Evolutionary conservation across 768 basidiomycete species (phyloP).

Genomic region (Astraeus odoratus): DNA sequence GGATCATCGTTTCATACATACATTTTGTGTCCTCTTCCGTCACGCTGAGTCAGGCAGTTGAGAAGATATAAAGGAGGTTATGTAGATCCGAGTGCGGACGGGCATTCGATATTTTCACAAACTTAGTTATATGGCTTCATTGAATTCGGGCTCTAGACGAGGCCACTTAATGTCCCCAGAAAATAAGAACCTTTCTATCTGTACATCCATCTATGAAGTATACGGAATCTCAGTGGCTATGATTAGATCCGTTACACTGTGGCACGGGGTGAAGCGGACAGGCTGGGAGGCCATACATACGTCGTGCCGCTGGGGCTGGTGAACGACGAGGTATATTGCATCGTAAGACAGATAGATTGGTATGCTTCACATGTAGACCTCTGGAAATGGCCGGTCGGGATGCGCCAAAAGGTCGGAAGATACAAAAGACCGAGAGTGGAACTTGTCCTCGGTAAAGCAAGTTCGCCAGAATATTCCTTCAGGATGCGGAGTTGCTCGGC

Average conservation of each 20-base stretch:
- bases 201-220: neutral
- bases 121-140: neutral
- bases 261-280: neutral
- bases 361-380: too few relatives aligned
- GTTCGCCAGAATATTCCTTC: conserved; percentile 4
- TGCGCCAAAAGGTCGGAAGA: too few relatives aligned
- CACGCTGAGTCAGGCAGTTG: neutral
- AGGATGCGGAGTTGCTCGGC: conserved; percentile 2
- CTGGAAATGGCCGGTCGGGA: too few relatives aligned
- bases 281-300: too few relatives aligned
- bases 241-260: neutral
- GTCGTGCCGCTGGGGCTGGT: too few relatives aligned
- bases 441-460: neutral
- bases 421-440: too few relatives aligned
- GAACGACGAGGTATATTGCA: too few relatives aligned
- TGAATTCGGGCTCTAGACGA: conserved; percentile 1
- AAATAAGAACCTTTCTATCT: neutral
- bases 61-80: neutral
- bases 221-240: neutral
- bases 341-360: too few relatives aligned
- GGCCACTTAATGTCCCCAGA: conserved; percentile 1
- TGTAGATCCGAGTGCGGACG: neutral
- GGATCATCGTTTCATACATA: neutral
- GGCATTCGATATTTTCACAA: neutral
- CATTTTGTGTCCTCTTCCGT: neutral